Conservation (phyloP, 106 monocot species). For the Apostasia ramifera region DNA sequence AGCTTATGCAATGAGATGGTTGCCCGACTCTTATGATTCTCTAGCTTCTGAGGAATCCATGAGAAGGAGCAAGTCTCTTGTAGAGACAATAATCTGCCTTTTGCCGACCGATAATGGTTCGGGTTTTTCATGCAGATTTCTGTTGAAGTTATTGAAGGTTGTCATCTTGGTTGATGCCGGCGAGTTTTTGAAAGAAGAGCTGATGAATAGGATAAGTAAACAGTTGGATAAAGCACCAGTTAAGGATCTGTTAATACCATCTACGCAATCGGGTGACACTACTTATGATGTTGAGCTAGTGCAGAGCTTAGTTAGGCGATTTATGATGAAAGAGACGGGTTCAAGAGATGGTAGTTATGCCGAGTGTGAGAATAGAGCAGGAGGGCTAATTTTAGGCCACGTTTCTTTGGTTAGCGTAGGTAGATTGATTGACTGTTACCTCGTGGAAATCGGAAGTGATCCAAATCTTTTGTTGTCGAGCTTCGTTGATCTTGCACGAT, state of each 20-base stretch:
- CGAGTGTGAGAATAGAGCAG: slow-evolving; percentile 15
- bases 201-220: slow-evolving; percentile 44
- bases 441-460: slow-evolving; percentile 67
- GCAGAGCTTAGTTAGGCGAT: slow-evolving; percentile 47
- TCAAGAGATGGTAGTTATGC: slow-evolving; percentile 6
- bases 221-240: slow-evolving; percentile 66
- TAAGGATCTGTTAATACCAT: slow-evolving; percentile 72
- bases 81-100: slow-evolving; percentile 61
- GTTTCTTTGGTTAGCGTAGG: slow-evolving; percentile 42
- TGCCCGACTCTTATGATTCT: slow-evolving; percentile 64
- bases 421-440: slow-evolving; percentile 65
- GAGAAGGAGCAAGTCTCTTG: slow-evolving; percentile 37
- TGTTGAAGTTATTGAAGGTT: slow-evolving; percentile 70
- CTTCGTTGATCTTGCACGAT: slow-evolving; percentile 44
- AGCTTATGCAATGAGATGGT: slow-evolving; percentile 70
- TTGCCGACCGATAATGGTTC: slow-evolving; percentile 51
- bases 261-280: slow-evolving; percentile 12
- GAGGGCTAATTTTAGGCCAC: slow-evolving; percentile 16
- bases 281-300: slow-evolving; percentile 62
- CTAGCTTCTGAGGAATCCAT: slow-evolving; percentile 40
- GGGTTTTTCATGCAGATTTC: slow-evolving; percentile 72
- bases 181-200: slow-evolving; percentile 46
- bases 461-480: slow-evolving; percentile 44
- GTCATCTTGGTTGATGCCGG: slow-evolving; percentile 59
- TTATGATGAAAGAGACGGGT: slow-evolving; percentile 19